Evolutionary conservation across 495 filamentous ascomycete genomes (phyloP).

Genomic region (Xylaria palmicola): DNA sequence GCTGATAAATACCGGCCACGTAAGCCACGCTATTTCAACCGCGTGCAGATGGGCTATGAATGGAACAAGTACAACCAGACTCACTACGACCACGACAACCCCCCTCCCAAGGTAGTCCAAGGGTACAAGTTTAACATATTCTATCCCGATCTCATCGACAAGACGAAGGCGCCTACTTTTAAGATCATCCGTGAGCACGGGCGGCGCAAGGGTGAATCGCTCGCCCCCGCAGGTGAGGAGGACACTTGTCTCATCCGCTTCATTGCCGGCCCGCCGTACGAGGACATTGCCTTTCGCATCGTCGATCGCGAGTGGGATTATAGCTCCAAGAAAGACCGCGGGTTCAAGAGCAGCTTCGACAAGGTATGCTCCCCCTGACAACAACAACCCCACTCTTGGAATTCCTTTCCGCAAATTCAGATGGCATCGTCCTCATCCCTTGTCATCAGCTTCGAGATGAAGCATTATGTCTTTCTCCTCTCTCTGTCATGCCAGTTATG

Average conservation of each 20-base stretch:
- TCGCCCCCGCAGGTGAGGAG: slow-evolving; percentile 93
- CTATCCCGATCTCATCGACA: slow-evolving; percentile 98
- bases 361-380: slow-evolving; percentile 76
- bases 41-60: slow-evolving; percentile 98
- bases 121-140: slow-evolving; percentile 99
- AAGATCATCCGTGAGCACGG: slow-evolving; percentile 91
- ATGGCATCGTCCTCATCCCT: neutral
- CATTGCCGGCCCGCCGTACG: slow-evolving; percentile 92
- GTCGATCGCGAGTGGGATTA: slow-evolving; percentile 99
- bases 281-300: slow-evolving; percentile 95
- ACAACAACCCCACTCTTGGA: too few relatives aligned
- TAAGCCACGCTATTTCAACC: slow-evolving; percentile 96
- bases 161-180: slow-evolving; percentile 89
- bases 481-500: slow-evolving; percentile 11
- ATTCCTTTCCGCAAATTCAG: neutral
- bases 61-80: slow-evolving; percentile 99
- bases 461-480: slow-evolving; percentile 10
- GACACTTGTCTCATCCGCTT: slow-evolving; percentile 97
- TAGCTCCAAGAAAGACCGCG: slow-evolving; percentile 89
- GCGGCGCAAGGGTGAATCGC: slow-evolving; percentile 83
- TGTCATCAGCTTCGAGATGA: neutral
- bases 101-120: slow-evolving; percentile 96
- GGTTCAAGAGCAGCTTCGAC: slow-evolving; percentile 95
- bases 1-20: slow-evolving; percentile 85
- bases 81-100: slow-evolving; percentile 98